These are phyloP conservation scores for Cryptococcus maquisensis DNA, from an alignment of 1,284 basidiomycete species.

Conservation along the genomic window DNA sequence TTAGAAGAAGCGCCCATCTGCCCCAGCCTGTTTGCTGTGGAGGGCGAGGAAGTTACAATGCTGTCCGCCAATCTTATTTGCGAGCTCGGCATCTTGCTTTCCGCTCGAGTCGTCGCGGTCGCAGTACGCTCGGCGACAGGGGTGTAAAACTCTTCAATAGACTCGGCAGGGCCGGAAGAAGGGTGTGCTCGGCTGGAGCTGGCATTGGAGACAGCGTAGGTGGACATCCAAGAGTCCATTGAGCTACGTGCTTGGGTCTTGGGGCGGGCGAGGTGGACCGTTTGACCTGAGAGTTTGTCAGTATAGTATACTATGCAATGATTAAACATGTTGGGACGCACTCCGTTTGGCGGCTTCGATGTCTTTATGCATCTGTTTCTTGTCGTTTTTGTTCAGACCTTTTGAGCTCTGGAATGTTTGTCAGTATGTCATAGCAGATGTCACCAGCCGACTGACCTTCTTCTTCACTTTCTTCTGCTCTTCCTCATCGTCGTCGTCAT, in stretches of 20 bases:
- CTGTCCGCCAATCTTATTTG: too few relatives aligned
- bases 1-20: too few relatives aligned
- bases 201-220: too few relatives aligned
- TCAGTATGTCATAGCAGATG: neutral
- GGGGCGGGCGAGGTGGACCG: constrained; percentile 16
- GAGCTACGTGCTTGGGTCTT: neutral
- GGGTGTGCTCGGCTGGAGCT: too few relatives aligned
- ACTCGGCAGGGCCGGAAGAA: too few relatives aligned
- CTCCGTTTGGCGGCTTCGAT: constrained; percentile 28
- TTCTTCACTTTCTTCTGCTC: neutral
- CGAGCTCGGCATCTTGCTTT: too few relatives aligned
- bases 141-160: too few relatives aligned
- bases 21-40: too few relatives aligned
- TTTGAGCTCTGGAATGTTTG: constrained; percentile 2
- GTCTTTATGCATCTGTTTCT: constrained; percentile 23
- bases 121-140: too few relatives aligned
- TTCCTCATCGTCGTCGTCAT: constrained; percentile 13
- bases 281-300: constrained; percentile 13
- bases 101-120: too few relatives aligned
- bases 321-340: neutral
- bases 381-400: constrained; percentile 33
- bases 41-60: too few relatives aligned
- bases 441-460: constrained; percentile 2
- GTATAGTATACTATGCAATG: neutral
- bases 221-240: too few relatives aligned